These are phyloP conservation scores for Protomyces inouyei DNA, from an alignment of 1,139 yeast species.

Conservation along the genomic window DNA sequence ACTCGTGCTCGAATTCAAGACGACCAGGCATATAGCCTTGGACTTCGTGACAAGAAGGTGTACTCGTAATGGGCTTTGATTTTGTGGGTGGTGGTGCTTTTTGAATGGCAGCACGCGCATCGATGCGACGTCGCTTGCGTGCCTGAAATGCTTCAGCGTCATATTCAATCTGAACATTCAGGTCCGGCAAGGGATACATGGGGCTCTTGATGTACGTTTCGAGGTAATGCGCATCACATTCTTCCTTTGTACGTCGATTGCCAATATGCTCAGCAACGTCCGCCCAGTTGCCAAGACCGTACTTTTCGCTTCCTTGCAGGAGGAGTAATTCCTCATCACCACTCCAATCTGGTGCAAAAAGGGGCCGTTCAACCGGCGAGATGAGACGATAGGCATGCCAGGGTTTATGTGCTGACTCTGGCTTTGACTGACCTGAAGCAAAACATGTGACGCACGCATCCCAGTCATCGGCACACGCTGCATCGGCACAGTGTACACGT, in stretches of 20 bases:
- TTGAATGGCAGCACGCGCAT: conserved; percentile 56
- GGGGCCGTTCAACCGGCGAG: conserved; percentile 93
- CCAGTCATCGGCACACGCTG: conserved; percentile 54
- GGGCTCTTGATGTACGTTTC: conserved; percentile 62
- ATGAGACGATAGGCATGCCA: conserved; percentile 88
- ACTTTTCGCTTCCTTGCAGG: conserved; percentile 85
- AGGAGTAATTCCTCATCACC: conserved; percentile 91
- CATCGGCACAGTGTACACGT: conserved; percentile 22
- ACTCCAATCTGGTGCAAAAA: conserved; percentile 89
- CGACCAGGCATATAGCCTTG: conserved; percentile 99
- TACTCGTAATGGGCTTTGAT: conserved; percentile 82
- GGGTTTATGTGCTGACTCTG: conserved; percentile 71
- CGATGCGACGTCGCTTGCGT: conserved; percentile 65
- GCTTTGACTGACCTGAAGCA: conserved; percentile 73
- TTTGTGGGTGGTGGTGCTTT: conserved; percentile 55
- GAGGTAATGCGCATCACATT: conserved; percentile 77
- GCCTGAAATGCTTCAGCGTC: conserved; percentile 66
- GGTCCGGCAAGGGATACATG: conserved; percentile 63
- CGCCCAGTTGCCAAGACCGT: conserved; percentile 95
- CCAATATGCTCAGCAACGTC: conserved; percentile 95
- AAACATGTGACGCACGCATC: conserved; percentile 96
- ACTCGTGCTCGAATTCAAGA: conserved; percentile 90
- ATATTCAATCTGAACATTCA: conserved; percentile 63
- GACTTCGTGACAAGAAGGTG: conserved; percentile 92
- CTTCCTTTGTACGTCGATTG: conserved; percentile 74